Base-by-base conservation (phyloP, 129 eudicot species). In the Glebionis coronaria region DNA sequence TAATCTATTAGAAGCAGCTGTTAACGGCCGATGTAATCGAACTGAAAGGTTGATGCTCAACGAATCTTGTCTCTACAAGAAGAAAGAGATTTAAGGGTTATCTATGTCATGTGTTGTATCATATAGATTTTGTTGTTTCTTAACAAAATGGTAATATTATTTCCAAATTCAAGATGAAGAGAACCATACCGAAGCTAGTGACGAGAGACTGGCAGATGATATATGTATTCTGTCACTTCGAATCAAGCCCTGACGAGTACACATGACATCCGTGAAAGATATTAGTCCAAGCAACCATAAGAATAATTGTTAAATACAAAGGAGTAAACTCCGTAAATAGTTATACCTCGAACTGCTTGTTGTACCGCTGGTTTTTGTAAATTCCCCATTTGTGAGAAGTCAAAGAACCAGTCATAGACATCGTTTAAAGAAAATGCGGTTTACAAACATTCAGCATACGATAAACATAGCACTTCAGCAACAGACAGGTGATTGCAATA, bases 361-460 rank as follows among this genome's bases (percentile, higher is more conserved):
- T 65, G 79, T 71, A 59, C 20, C 23, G 73, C 73, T 81, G 86
- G 80, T 67, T 85, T 81, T 76, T 83, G 84, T 81, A 78, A 53
- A 82, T 75, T 58, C 91, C 91, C 62, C 79, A 72, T 61, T 78
- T 75, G 46, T 66, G 84, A 71, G 88, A 88, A 47, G 82, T 95
- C 76, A 88, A 77, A 63, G 88, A 83, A 84, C 91, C 85, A 70
- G 88, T 65, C 67, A 76, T 73, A 57, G 82, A 81, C 95, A 83
- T 82, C 56, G 28, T 70, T 11, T 50, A 44, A 68, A 35, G 31
- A 75, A n/a, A 63, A 51, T 19, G 53, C 70, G 27, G 56, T 56
- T 35, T 56, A 57, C 56, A 51, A 13, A 46, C 55, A 57, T 53
- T 61, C 80, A 58, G 75, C 75, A 73, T 52, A 70, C 51, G 46